A percentile compares a stretch with the other conserved stretches of the same genome.
Evolutionary conservation across 73 alveolate species (phyloP).

Genomic region (Tetrahymena borealis): DNA sequence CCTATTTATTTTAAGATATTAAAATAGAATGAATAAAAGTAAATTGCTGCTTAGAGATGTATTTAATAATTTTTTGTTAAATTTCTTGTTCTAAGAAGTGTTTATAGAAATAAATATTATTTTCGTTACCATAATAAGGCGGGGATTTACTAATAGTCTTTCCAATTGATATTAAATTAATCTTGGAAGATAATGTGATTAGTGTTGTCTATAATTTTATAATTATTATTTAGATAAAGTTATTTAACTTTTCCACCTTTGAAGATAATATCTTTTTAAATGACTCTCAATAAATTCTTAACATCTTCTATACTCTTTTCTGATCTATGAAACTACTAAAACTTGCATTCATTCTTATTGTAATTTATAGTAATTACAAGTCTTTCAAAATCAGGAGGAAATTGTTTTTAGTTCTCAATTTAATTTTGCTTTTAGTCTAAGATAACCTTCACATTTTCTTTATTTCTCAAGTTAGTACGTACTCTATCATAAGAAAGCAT

Average conservation of each 20-base stretch:
- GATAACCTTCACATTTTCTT: not conserved
- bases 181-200: not conserved
- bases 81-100: not conserved
- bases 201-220: not conserved
- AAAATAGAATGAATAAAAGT: too few species aligned
- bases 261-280: not conserved
- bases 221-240: not conserved
- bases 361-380: not conserved
- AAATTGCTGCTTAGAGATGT: too few species aligned
- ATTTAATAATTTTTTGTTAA: too few species aligned
- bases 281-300: not conserved
- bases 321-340: not conserved
- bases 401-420: not conserved
- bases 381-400: not conserved
- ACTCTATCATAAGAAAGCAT: constrained; percentile 77
- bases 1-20: too few species aligned
- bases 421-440: not conserved
- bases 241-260: not conserved
- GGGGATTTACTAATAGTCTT: not conserved
- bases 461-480: constrained; percentile 48
- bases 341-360: not conserved
- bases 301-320: not conserved
- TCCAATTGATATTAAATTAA: not conserved
- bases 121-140: not conserved
- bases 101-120: not conserved